These are phyloP conservation scores for Colletotrichum sojae DNA, from an alignment of 2,329 filamentous ascomycete genomes.

Conservation along the genomic window DNA sequence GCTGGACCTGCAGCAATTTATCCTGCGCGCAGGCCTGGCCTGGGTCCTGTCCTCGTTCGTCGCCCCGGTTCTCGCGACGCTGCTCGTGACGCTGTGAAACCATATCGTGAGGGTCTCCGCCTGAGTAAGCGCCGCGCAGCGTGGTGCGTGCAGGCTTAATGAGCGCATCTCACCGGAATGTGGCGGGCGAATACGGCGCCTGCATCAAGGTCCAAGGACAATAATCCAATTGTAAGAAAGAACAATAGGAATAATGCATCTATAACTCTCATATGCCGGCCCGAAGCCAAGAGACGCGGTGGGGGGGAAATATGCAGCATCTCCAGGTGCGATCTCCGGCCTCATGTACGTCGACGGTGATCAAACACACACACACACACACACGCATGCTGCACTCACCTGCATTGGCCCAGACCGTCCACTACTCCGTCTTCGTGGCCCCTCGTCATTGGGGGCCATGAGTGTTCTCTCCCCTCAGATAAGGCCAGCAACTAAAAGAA, in stretches of 20 bases:
- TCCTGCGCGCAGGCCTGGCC: slow-evolving; percentile 50
- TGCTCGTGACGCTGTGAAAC: slow-evolving; percentile 26
- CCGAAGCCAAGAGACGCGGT: neutral
- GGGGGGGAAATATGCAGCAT: slow-evolving; percentile 4
- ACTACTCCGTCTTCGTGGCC: slow-evolving; percentile 10
- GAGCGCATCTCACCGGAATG: no score
- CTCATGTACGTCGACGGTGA: slow-evolving; percentile 15
- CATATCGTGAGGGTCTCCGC: no score
- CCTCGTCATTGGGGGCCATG: slow-evolving; percentile 20
- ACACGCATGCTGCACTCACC: neutral
- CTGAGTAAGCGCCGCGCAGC: slow-evolving; percentile 27
- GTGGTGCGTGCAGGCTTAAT: neutral
- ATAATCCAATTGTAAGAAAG: neutral
- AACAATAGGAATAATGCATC: neutral
- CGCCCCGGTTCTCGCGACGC: slow-evolving; percentile 24
- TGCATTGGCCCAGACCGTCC: slow-evolving; percentile 3
- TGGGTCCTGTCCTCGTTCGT: slow-evolving; percentile 48
- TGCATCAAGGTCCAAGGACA: no score
- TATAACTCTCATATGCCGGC: neutral
- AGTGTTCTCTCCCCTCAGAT: slow-evolving; percentile 6
- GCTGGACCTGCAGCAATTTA: slow-evolving; percentile 50
- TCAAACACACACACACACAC: slow-evolving; percentile 31
- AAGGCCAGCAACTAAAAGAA: neutral
- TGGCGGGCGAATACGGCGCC: neutral
- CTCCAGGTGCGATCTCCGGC: slow-evolving; percentile 18